These are phyloP conservation scores for Ilex aquifolium DNA, from an alignment of 257 asterid species.

Conservation along the genomic window DNA sequence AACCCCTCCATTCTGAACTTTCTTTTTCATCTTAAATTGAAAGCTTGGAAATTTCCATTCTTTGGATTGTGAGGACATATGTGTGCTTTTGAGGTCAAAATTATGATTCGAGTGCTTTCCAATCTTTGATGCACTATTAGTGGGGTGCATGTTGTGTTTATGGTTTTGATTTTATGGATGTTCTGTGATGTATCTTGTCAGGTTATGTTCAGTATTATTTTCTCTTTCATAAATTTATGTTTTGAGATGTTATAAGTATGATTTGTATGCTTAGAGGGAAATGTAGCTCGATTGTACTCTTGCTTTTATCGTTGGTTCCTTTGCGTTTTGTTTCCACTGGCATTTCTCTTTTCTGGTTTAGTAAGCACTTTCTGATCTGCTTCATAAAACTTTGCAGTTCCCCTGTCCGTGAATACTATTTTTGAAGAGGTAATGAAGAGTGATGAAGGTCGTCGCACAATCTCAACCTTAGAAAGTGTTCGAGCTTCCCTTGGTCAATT, in stretches of 20 bases:
- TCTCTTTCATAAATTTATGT: neutral
- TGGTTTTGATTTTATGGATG: too few species aligned
- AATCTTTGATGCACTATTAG: too few species aligned
- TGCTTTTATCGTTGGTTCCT: neutral
- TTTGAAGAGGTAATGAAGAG: slow-evolving; percentile 72
- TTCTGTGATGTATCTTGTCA: neutral
- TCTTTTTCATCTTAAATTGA: too few species aligned
- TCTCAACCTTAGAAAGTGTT: slow-evolving; percentile 51
- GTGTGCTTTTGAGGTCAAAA: too few species aligned
- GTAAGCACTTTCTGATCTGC: slow-evolving; percentile 15
- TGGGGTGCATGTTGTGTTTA: too few species aligned
- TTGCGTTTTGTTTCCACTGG: neutral
- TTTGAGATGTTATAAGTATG: too few species aligned
- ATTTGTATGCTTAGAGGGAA: neutral
- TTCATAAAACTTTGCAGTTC: slow-evolving; percentile 40
- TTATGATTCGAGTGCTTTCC: too few species aligned
- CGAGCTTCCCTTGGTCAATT: slow-evolving; percentile 57
- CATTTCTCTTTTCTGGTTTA: slow-evolving; percentile 7
- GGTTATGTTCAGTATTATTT: neutral
- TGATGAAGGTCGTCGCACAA: slow-evolving; percentile 51
- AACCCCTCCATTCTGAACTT: too few species aligned
- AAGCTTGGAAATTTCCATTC: too few species aligned
- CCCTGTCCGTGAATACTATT: slow-evolving; percentile 52
- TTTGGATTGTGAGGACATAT: too few species aligned
- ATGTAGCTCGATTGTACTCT: neutral